These are phyloP conservation scores for Acanthamoeba polyphaga DNA, from an alignment of 208 protist species.

Conservation along the genomic window DNA sequence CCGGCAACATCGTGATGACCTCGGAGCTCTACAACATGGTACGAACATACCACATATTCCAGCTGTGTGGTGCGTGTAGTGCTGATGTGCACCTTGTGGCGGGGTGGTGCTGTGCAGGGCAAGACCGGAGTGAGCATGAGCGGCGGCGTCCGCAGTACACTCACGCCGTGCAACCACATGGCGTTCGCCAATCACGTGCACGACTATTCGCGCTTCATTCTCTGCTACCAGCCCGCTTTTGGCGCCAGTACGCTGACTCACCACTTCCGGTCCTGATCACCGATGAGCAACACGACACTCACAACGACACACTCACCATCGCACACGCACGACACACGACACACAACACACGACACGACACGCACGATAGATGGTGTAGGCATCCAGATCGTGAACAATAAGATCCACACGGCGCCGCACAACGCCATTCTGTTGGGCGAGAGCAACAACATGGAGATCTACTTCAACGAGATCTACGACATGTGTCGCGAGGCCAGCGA, in stretches of 20 bases:
- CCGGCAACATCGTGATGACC: background rate
- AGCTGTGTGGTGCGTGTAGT: too few species aligned
- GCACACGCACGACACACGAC: too few species aligned
- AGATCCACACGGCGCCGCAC: constrained; percentile 33
- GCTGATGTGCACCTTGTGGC: too few species aligned
- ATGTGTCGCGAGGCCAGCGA: background rate
- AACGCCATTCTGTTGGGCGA: background rate
- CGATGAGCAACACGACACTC: background rate
- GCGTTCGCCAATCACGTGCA: constrained; percentile 47
- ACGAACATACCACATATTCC: background rate
- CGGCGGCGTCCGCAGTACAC: background rate
- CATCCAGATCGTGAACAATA: background rate
- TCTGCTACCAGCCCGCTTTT: background rate
- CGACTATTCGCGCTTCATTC: background rate
- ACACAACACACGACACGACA: too few species aligned
- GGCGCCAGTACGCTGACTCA: background rate
- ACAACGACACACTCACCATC: too few species aligned
- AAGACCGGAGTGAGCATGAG: background rate
- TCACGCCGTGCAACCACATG: constrained; percentile 23
- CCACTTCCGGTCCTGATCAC: background rate
- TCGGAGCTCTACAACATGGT: constrained; percentile 15
- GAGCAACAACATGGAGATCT: constrained; percentile 55
- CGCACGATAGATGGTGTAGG: background rate
- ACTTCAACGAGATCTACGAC: constrained; percentile 71
- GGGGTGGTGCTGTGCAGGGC: background rate